Percentiles rank a stretch among this genome's conserved stretches.
phyloP scores from a whole-genome alignment of 2,329 filamentous ascomycete genomes.

The Rutstroemia sp. region DNA sequence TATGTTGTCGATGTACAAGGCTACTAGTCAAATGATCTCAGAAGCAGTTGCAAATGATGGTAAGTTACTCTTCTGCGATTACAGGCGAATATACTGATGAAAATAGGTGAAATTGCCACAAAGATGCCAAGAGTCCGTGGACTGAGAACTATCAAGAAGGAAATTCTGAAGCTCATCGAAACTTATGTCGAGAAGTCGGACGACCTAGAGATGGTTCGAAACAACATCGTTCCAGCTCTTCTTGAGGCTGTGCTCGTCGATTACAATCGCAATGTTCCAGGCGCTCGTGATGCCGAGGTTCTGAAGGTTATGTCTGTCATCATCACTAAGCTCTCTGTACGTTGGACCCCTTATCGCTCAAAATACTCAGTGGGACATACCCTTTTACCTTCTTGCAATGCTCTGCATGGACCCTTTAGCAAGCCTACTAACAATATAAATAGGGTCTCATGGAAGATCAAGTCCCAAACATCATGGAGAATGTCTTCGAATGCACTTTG shows the following conservation, averaged over 20 bases:
- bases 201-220: constrained; percentile 85
- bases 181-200: constrained; percentile 98
- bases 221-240: constrained; percentile 91
- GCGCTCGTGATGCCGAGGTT: constrained; percentile 92
- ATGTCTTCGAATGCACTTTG: constrained; percentile 95
- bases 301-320: constrained; percentile 97
- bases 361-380: constrained; percentile 39
- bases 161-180: constrained; percentile 96
- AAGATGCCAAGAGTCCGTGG: constrained; percentile 97
- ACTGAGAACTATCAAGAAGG: constrained; percentile 96
- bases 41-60: constrained; percentile 83
- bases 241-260: constrained; percentile 90
- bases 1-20: constrained; percentile 98
- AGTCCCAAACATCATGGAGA: constrained; percentile 95
- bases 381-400: constrained; percentile 19
- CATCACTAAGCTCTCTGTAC: constrained; percentile 90
- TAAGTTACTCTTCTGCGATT: constrained; percentile 31
- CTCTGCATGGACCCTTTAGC: constrained; percentile 4
- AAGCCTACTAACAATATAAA: constrained; percentile 26
- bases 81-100: constrained; percentile 28
- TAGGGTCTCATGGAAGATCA: constrained; percentile 96
- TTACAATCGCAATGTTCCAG: constrained; percentile 94
- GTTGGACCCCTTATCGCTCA: constrained; percentile 45
- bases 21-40: constrained; percentile 93
- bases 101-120: constrained; percentile 75